Evolutionary conservation across 139 green algal species (phyloP), one percentile per base, ranked within the genome.

Genomic region (Nannochloris sp.): DNA sequence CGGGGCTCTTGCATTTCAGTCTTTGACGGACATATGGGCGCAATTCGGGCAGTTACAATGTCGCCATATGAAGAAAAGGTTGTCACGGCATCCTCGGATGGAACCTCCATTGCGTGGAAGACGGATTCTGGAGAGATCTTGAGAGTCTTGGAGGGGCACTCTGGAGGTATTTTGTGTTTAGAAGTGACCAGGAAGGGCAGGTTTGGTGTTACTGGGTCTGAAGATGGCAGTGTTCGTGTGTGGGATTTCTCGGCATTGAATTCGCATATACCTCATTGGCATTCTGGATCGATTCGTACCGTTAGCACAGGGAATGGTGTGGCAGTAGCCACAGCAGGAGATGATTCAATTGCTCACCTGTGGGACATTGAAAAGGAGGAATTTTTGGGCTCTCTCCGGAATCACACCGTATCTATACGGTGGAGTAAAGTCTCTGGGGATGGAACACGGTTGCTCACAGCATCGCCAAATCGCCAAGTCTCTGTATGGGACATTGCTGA

Each of bases 81-180:
- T 0, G 57, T 87, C 10, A 91, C 82, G 6, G 77, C 66, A 14
- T 74, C 61, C n/a, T 59, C 33, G 10, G 71, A 78, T 65, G 67
- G 68, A 46, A 76, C 61, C 0, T 69, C 70, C 28, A 31, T 68
- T 29, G 63, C 68, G 11, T 83, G 62, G 62, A 37, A 63, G 26
- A 28, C 68, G 1, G 48, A 67, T 8, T 68, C 56, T 16, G 76
- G 79, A 6, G 49, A 68, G n/a, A 36, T 69, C 11, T 55, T 78
- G 30, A 50, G 59, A 59, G 5, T 75, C 25, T 71, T 92, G 61
- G 76, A 89, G 59, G 87, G 87, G 0, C 87, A 95, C 76, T 72
- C 56, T 0, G 79, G 63, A 16, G 63, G 76, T 25, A 73, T 91
- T 17, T 65, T 57, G 5, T 68, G 31, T 14, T 73, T 85, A 11